These are phyloP conservation scores for Dunaliella primolecta DNA, from an alignment of 139 green algal species.

Conservation along the genomic window DNA sequence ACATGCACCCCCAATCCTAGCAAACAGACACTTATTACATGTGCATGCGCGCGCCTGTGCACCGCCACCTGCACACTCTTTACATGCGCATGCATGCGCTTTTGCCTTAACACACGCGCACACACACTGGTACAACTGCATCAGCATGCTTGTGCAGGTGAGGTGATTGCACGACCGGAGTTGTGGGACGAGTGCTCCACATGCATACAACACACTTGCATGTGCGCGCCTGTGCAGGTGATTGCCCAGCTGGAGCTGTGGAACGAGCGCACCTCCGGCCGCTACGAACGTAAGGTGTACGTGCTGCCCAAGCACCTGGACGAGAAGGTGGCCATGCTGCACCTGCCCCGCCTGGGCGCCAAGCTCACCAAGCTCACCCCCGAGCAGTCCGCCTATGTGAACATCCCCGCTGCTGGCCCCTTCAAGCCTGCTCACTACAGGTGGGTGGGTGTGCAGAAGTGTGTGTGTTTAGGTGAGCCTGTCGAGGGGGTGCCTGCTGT, in stretches of 20 bases:
- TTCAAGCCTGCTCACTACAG: slow-evolving; percentile 98
- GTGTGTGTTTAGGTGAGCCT: neutral
- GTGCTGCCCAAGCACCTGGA: slow-evolving; percentile 99
- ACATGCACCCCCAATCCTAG: too few relatives aligned
- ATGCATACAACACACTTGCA: neutral
- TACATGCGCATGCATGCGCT: too few relatives aligned
- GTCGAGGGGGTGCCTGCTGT: neutral
- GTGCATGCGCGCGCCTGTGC: too few relatives aligned
- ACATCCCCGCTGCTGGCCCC: slow-evolving; percentile 85
- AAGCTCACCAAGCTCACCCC: slow-evolving; percentile 90
- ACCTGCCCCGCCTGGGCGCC: slow-evolving; percentile 94
- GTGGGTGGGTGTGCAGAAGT: slow-evolving; percentile 39
- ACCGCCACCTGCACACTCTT: neutral
- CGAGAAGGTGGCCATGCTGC: slow-evolving; percentile 96
- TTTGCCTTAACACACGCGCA: neutral
- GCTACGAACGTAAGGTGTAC: slow-evolving; percentile 99
- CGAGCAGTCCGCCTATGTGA: slow-evolving; percentile 97
- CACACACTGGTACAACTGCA: too few relatives aligned
- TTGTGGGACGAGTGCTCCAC: too few relatives aligned
- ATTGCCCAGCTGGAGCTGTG: slow-evolving; percentile 99
- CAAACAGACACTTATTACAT: too few relatives aligned
- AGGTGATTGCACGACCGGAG: too few relatives aligned
- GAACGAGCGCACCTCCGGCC: slow-evolving; percentile 90
- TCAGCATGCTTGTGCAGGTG: too few relatives aligned
- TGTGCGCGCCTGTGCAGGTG: slow-evolving; percentile 33